phyloP scores from a whole-genome alignment of 768 basidiomycete genomes.

The Collybia mongolica region DNA sequence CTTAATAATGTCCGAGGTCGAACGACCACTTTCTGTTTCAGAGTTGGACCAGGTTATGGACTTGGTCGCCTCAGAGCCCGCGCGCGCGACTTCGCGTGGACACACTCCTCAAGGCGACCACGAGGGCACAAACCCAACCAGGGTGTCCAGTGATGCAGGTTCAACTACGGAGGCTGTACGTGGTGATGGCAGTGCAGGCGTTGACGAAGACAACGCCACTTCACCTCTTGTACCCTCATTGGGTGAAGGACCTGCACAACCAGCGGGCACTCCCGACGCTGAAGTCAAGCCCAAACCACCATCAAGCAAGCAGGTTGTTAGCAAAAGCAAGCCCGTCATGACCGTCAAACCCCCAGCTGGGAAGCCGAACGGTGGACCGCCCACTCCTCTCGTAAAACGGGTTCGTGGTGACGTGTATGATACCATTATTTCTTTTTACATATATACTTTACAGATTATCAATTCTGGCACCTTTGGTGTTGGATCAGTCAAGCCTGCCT shows the following conservation, averaged over 20 bases:
- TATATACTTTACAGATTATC: conserved; percentile 47
- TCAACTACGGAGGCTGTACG: conserved; percentile 7
- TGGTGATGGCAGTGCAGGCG: conserved; percentile 11
- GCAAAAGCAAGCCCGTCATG: conserved; percentile 33
- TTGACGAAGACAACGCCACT: too few relatives aligned
- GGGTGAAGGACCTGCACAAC: conserved; percentile 18
- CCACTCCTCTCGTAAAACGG: conserved; percentile 67
- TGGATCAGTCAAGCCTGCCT: conserved; percentile 47
- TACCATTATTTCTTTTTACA: not conserved
- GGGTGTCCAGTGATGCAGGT: conserved; percentile 14
- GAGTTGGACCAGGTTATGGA: conserved; percentile 16
- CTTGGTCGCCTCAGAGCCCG: conserved; percentile 10
- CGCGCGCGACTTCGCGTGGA: conserved; percentile 11
- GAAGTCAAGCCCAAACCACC: conserved; percentile 22
- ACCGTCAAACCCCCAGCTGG: conserved; percentile 39
- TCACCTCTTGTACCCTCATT: conserved; percentile 14
- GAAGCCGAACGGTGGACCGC: conserved; percentile 47
- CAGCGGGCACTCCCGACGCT: conserved; percentile 9
- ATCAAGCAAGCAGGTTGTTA: conserved; percentile 7
- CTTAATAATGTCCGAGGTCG: conserved; percentile 27
- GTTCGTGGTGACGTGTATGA: conserved; percentile 29
- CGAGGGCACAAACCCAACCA: conserved; percentile 23
- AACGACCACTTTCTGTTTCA: conserved; percentile 14
- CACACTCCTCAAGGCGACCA: conserved; percentile 27
- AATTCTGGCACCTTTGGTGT: conserved; percentile 66